A percentile compares a stretch with the other conserved stretches of the same genome.
Conservation (phyloP, 1,284 basidiomycete genomes). For the Pulveroboletus sp. region DNA sequence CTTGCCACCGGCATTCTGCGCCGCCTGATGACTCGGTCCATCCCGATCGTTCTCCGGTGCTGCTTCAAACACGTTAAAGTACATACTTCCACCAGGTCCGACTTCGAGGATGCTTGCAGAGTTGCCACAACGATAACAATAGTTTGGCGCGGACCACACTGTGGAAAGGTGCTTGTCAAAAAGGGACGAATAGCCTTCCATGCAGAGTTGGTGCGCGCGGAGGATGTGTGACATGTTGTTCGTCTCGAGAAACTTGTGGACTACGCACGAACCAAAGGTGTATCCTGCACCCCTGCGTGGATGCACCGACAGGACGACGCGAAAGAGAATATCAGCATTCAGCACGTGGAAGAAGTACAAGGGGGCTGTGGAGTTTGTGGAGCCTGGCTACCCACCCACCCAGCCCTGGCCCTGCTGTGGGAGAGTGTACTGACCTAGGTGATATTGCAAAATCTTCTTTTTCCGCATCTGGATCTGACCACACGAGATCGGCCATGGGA, state of each 20-base stretch:
- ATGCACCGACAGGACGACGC: background rate
- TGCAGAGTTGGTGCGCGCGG: slow-evolving; percentile 97
- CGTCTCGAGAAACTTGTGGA: slow-evolving; percentile 94
- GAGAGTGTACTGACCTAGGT: slow-evolving; percentile 67
- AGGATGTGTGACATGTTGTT: slow-evolving; percentile 98
- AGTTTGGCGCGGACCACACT: slow-evolving; percentile 99
- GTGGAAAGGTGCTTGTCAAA: slow-evolving; percentile 96
- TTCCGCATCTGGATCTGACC: slow-evolving; percentile 99
- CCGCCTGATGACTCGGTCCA: slow-evolving; percentile 72
- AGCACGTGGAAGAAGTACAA: slow-evolving; percentile 4
- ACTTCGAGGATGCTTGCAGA: slow-evolving; percentile 96
- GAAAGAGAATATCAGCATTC: slow-evolving; percentile 6
- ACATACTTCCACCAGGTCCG: slow-evolving; percentile 85
- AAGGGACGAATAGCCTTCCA: slow-evolving; percentile 96
- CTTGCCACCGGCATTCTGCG: slow-evolving; percentile 69
- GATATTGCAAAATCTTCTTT: slow-evolving; percentile 99
- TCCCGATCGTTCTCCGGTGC: slow-evolving; percentile 97
- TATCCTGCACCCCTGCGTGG: slow-evolving; percentile 89
- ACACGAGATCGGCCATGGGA: slow-evolving; percentile 99
- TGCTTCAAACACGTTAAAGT: slow-evolving; percentile 98
- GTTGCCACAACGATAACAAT: slow-evolving; percentile 98
- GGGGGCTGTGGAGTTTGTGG: slow-evolving; percentile 15
- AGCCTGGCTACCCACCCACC: slow-evolving; percentile 16
- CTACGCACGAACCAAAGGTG: slow-evolving; percentile 97
- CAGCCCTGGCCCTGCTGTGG: slow-evolving; percentile 10